phyloP scores from a whole-genome alignment of 2,329 filamentous ascomycete genomes.

The Canariomyces notabilis region DNA sequence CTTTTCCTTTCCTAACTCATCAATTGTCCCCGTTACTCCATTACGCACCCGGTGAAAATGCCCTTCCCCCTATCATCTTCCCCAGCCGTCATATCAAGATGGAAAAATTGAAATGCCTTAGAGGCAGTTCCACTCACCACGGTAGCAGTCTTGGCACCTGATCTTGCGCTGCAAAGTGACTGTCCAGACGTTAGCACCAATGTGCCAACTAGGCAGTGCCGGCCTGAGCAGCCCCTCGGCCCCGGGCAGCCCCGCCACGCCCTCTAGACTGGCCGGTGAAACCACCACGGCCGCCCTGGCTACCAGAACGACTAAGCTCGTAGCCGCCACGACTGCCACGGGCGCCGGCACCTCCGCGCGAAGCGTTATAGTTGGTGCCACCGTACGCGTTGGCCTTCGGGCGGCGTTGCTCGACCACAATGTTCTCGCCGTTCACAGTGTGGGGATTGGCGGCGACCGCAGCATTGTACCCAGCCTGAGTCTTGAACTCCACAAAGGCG shows the following conservation, averaged over 20 bases:
- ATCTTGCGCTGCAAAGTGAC: neutral
- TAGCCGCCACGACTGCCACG: slow-evolving; percentile 57
- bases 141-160: slow-evolving; percentile 1
- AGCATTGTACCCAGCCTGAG: slow-evolving; percentile 72
- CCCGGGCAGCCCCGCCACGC: slow-evolving; percentile 58
- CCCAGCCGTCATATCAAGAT: slow-evolving; percentile 12
- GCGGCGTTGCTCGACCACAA: slow-evolving; percentile 85
- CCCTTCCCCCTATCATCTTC: slow-evolving; percentile 8
- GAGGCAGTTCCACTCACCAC: neutral
- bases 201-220: slow-evolving; percentile 43
- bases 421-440: slow-evolving; percentile 72
- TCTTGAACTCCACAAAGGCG: slow-evolving; percentile 91
- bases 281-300: slow-evolving; percentile 61
- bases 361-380: slow-evolving; percentile 60
- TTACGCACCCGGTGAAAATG: slow-evolving; percentile 22
- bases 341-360: slow-evolving; percentile 58
- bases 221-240: slow-evolving; percentile 52
- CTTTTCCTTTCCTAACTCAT: slow-evolving; percentile 22
- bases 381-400: slow-evolving; percentile 67
- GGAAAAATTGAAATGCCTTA: slow-evolving; percentile 7
- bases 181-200: slow-evolving; percentile 8
- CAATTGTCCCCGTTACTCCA: slow-evolving; percentile 20
- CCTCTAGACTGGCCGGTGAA: slow-evolving; percentile 59
- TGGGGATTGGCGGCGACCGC: slow-evolving; percentile 83
- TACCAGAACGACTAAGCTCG: slow-evolving; percentile 54